Base-by-base conservation (phyloP, 805 yeast genomes). In the Kazachstania viticola region DNA sequence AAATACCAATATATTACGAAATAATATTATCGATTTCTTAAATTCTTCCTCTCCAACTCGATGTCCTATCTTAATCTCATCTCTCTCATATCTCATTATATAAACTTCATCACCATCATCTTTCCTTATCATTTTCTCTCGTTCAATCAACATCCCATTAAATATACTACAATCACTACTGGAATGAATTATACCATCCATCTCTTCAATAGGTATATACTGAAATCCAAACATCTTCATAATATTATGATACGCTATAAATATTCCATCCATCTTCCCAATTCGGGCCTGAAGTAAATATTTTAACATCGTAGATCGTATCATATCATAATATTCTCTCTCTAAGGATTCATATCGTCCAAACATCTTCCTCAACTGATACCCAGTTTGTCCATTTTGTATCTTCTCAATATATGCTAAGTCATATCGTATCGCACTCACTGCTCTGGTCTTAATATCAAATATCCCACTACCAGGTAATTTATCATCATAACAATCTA, bases 201-300 rank as follows among this genome's bases (percentile, higher is more conserved):
- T 69, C 25, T 75, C 81, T 1, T 61, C 56, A 30, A 87, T 59
- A 1, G 94, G 87, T 18, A 88, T 51, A 53, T 88, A 88, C 54
- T 85, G 88, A 55, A 85, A 91, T 3, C 96, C 98, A 56, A 88
- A 83, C 44, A 87, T 70, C 29, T 74, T 62, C 19, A 71, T 65
- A 31, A 84, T 69, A 52, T 87, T 88, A 54, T 88, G 98, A 54
- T 77, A 88, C 0, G 95, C 95, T 12, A 88, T 66, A 44, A 82
- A 84, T 3, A 91, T 83, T 5, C 98, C 98, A 56, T 87, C 96
- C 97, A 91, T 88, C 45, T 80, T 75, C 3, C 97, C 98, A 26
- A 88, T 80, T 39, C 96, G 66, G 0, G 95, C 97, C 55, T 91
- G 97, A 42, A 88, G 64, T 3, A 81, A 70, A 49, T 88, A 88